phyloP scores from a whole-genome alignment of 192 early-diverging fungal genomes.

The Entomortierella beljakovae region DNA sequence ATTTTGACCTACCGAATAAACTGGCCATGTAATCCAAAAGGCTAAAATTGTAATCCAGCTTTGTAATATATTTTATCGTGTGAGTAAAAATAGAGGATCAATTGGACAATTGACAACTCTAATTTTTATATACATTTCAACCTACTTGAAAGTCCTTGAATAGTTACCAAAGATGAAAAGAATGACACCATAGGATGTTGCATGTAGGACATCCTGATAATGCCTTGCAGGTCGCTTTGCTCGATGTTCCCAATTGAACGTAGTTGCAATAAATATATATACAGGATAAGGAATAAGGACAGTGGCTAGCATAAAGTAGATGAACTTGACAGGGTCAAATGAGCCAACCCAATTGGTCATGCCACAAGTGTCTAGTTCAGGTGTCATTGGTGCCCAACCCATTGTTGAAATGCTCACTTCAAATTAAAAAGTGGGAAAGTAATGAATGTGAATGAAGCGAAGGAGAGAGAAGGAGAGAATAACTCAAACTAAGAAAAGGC shows the following conservation, averaged over 20 bases:
- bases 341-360: slow-evolving; percentile 58
- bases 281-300: slow-evolving; percentile 64
- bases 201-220: slow-evolving; percentile 71
- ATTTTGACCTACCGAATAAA: slow-evolving; percentile 34
- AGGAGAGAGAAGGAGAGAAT: background rate
- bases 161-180: slow-evolving; percentile 85
- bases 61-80: slow-evolving; percentile 7
- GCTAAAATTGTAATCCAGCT: slow-evolving; percentile 52
- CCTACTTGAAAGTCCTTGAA: slow-evolving; percentile 71
- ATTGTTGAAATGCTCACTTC: slow-evolving; percentile 10
- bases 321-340: slow-evolving; percentile 61
- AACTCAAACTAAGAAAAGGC: background rate
- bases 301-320: slow-evolving; percentile 66
- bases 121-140: background rate
- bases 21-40: slow-evolving; percentile 54
- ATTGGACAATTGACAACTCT: slow-evolving; percentile 21
- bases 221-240: slow-evolving; percentile 72
- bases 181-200: slow-evolving; percentile 69
- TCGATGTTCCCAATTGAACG: slow-evolving; percentile 75
- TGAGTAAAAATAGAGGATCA: background rate
- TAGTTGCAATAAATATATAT: slow-evolving; percentile 68
- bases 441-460: slow-evolving; percentile 1
- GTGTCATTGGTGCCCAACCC: slow-evolving; percentile 53
- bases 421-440: background rate
- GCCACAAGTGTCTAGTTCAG: slow-evolving; percentile 39